Evolutionary conservation across 768 basidiomycete genomes (phyloP).

Genomic region (Mycena vulgaris): DNA sequence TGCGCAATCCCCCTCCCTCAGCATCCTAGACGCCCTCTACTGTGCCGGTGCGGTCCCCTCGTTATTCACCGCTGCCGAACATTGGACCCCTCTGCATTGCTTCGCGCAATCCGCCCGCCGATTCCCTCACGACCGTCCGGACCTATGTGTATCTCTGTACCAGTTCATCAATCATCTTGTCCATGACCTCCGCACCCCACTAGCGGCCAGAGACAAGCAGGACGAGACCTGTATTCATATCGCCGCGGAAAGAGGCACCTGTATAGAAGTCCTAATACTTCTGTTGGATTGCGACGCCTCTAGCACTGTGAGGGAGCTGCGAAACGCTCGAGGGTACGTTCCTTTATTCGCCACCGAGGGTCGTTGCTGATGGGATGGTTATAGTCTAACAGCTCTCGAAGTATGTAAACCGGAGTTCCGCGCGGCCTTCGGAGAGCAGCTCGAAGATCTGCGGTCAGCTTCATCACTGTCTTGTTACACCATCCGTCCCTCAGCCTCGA

Average conservation of each 20-base stretch:
- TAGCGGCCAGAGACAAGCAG: slow-evolving; percentile 75
- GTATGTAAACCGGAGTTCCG: slow-evolving; percentile 79
- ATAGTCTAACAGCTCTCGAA: slow-evolving; percentile 76
- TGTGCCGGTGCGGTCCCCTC: slow-evolving; percentile 85
- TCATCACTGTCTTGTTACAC: slow-evolving; percentile 72
- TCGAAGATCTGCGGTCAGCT: slow-evolving; percentile 61
- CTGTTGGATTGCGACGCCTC: slow-evolving; percentile 77
- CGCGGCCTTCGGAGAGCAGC: slow-evolving; percentile 69
- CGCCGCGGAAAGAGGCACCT: slow-evolving; percentile 82
- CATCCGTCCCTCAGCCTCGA: slow-evolving; percentile 64
- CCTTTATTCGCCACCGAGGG: not conserved
- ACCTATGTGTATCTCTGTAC: slow-evolving; percentile 60
- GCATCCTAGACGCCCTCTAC: slow-evolving; percentile 79
- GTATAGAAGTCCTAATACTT: slow-evolving; percentile 72
- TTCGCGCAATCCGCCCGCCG: slow-evolving; percentile 61
- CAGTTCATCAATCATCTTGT: slow-evolving; percentile 79
- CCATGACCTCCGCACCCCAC: slow-evolving; percentile 76
- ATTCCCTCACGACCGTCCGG: slow-evolving; percentile 50
- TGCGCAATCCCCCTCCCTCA: slow-evolving; percentile 67
- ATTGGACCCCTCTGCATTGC: slow-evolving; percentile 79
- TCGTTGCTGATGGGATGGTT: slow-evolving; percentile 28
- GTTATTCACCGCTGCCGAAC: slow-evolving; percentile 75
- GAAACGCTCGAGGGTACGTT: slow-evolving; percentile 81
- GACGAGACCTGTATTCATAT: slow-evolving; percentile 87
- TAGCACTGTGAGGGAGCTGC: slow-evolving; percentile 69